phyloP scores from a whole-genome alignment of 2,329 filamentous ascomycete species.

The Chrysosporium keratinophilum region DNA sequence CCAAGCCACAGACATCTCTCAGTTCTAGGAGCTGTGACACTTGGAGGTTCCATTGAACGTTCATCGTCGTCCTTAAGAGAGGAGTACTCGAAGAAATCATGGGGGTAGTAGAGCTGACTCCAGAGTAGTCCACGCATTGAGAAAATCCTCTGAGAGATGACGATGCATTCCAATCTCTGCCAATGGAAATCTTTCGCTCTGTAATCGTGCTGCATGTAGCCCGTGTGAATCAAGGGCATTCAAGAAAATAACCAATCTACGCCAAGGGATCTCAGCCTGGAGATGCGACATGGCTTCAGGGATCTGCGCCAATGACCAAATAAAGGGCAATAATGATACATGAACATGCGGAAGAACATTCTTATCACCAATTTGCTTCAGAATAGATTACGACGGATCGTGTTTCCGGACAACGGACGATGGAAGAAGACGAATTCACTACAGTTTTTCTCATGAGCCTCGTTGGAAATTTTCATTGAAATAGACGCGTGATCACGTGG shows the following conservation, averaged over 20 bases:
- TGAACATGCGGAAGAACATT: slow-evolving; percentile 47
- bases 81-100: slow-evolving; percentile 41
- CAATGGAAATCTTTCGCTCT: slow-evolving; percentile 32
- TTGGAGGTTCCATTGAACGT: too few relatives aligned
- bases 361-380: slow-evolving; percentile 41
- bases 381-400: too few relatives aligned
- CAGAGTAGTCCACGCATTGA: slow-evolving; percentile 46
- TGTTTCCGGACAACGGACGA: too few relatives aligned
- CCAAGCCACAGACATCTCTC: too few relatives aligned
- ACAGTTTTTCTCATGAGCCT: too few relatives aligned
- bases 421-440: too few relatives aligned
- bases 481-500: too few relatives aligned
- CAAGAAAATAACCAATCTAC: slow-evolving; percentile 40
- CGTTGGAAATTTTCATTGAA: too few relatives aligned
- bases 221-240: slow-evolving; percentile 42
- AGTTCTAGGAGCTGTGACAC: too few relatives aligned
- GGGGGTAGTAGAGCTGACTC: slow-evolving; percentile 40
- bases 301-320: slow-evolving; percentile 36
- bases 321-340: slow-evolving; percentile 45
- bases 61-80: too few relatives aligned
- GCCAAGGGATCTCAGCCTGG: slow-evolving; percentile 42
- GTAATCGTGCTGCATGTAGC: slow-evolving; percentile 10
- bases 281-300: slow-evolving; percentile 31
- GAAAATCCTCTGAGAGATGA: slow-evolving; percentile 50
- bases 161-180: slow-evolving; percentile 28